Base-by-base conservation (phyloP, 106 monocot species). In the Allium sativum region DNA sequence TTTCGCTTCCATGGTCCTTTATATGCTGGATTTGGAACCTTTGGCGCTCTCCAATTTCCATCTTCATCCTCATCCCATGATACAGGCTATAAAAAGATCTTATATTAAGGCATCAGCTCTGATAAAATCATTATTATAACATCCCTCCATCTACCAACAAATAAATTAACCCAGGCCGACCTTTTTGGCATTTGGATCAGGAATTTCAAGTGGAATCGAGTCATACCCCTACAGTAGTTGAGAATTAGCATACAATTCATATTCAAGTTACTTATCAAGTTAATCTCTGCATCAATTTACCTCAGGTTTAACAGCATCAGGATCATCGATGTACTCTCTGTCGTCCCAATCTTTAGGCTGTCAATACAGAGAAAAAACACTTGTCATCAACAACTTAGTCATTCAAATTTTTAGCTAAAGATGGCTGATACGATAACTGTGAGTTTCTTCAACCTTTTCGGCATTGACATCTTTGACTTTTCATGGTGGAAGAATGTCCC, bases 21-120 rank as follows among this genome's bases (percentile, higher is more conserved):
- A 69, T 88, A 98, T 67, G 72, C 82, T 60, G 96, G 96, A 76
- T 98, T 98, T 48, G 96, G 91, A 40, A 84, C 64, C 84, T 78
- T 98, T 20, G 80, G 77, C 31, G 80, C 82, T 54, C 55, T 98
- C 96, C 96, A 98, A 63, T 76, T 67, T 10, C 96, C 91, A 74
- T 98, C 87, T 59, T 98, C 96, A 65, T 98, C 96, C 18, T 98
- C 96, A 81, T 98, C 96, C 96, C 96, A 98, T 64, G 78, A 18
- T 72, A 73, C 84, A 65, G 96, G 96, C 91, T 91, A 65, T 58
- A 59, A 22, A 21, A 47, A 48, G 48, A 2, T 50, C 11, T 12
- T 70, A 42, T 14, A 70, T 42, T 43, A 54, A 59, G 19, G 59
- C 11, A 18, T 59, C 59, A 59, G 21, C 42, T 15, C 12, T 31